Conservation (phyloP, 345 rosid genomes). For the Angophora floribunda region DNA sequence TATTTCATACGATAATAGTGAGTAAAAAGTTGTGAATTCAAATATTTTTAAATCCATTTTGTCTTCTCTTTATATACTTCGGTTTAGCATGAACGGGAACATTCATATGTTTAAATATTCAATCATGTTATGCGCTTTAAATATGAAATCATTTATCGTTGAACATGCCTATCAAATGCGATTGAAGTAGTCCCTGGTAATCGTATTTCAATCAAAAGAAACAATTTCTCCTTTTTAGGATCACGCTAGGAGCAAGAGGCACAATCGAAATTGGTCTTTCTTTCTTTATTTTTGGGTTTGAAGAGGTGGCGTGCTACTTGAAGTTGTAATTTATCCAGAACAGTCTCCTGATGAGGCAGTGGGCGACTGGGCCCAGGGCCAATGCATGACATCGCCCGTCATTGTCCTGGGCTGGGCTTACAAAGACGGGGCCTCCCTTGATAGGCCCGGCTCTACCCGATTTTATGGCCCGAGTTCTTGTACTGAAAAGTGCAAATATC, state of each 20-base stretch:
- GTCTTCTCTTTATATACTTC: accelerated
- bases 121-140: accelerated
- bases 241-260: neutral
- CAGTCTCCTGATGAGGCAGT: neutral
- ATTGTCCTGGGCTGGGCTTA: neutral
- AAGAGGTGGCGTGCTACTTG: neutral
- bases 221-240: neutral
- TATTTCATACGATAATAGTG: accelerated
- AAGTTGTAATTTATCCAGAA: neutral
- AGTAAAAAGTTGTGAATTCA: neutral
- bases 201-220: neutral
- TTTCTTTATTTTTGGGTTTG: neutral
- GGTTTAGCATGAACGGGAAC: accelerated
- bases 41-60: accelerated
- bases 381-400: neutral
- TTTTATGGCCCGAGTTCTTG: neutral
- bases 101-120: neutral
- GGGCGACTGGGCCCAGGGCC: neutral
- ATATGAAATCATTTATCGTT: accelerated
- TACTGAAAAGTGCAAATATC: neutral
- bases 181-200: neutral
- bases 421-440: neutral
- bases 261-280: neutral
- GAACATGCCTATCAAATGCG: neutral
- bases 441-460: neutral